Evolutionary conservation across 1,139 yeast species (phyloP).

Genomic region (Yamadazyma atmosphaerica): DNA sequence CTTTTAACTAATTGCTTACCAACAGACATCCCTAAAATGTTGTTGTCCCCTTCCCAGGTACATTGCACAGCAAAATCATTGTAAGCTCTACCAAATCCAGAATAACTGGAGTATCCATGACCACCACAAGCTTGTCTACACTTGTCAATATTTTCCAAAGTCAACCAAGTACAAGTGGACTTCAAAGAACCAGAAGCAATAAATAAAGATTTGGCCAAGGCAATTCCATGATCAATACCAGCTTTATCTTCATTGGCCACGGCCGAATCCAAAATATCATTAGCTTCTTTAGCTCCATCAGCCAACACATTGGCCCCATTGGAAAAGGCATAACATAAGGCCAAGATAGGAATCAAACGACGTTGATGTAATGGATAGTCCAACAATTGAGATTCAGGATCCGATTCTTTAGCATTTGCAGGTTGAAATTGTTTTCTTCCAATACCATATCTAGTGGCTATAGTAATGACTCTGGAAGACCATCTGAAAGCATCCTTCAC

Average conservation of each 20-base stretch:
- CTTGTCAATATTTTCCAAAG: conserved; percentile 47
- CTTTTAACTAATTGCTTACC: conserved; percentile 49
- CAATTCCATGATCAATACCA: conserved; percentile 39
- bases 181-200: conserved; percentile 50
- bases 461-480: conserved; percentile 76
- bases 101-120: conserved; percentile 50
- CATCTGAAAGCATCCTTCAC: conserved; percentile 81
- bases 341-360: conserved; percentile 77
- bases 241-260: conserved; percentile 43
- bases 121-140: conserved; percentile 56
- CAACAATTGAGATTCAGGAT: conserved; percentile 62
- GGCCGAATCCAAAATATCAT: conserved; percentile 58
- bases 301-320: conserved; percentile 69
- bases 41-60: conserved; percentile 57
- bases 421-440: conserved; percentile 78
- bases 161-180: conserved; percentile 50
- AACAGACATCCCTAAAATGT: conserved; percentile 46
- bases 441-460: conserved; percentile 85
- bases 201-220: conserved; percentile 43
- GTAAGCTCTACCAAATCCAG: conserved; percentile 49
- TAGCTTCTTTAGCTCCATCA: conserved; percentile 42
- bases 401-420: conserved; percentile 25
- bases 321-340: conserved; percentile 75
- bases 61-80: conserved; percentile 54
- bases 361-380: conserved; percentile 87